Percentiles rank a stretch among this genome's conserved stretches.
Conservation (phyloP, 768 basidiomycete genomes). For the Clavaria fumosa region DNA sequence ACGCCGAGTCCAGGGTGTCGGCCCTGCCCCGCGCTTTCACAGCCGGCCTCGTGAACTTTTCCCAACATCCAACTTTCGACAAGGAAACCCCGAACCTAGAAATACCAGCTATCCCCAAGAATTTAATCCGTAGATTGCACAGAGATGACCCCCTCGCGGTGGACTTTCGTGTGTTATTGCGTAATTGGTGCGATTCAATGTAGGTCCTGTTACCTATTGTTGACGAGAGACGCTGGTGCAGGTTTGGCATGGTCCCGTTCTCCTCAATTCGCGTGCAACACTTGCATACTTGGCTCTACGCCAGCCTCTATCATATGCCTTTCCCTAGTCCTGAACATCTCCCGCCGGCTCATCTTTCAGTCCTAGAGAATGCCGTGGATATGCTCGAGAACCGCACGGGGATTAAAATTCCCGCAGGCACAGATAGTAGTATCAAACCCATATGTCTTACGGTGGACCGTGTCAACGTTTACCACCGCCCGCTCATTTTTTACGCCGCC, state of each 20-base stretch:
- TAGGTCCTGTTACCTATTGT: too few relatives aligned
- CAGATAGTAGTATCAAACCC: slow-evolving; percentile 33
- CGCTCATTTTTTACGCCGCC: slow-evolving; percentile 45
- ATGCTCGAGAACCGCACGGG: slow-evolving; percentile 63
- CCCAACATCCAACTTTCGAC: slow-evolving; percentile 36
- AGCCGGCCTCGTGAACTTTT: slow-evolving; percentile 42
- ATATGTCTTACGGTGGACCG: slow-evolving; percentile 68
- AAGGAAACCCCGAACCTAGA: slow-evolving; percentile 33
- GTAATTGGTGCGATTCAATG: too few relatives aligned
- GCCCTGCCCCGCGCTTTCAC: slow-evolving; percentile 50
- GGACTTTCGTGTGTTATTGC: slow-evolving; percentile 53
- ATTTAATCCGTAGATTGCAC: slow-evolving; percentile 41
- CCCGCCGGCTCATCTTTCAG: slow-evolving; percentile 27
- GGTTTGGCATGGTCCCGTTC: slow-evolving; percentile 69
- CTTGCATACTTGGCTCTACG: slow-evolving; percentile 64
- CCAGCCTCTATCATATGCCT: slow-evolving; percentile 63
- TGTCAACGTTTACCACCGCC: slow-evolving; percentile 53
- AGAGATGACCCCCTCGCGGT: slow-evolving; percentile 52
- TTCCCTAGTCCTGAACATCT: slow-evolving; percentile 37
- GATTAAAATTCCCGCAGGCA: slow-evolving; percentile 42
- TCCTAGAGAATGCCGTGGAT: slow-evolving; percentile 44
- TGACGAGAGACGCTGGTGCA: too few relatives aligned
- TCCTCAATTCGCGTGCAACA: slow-evolving; percentile 47
- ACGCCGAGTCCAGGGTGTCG: slow-evolving; percentile 38
- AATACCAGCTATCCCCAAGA: slow-evolving; percentile 46